Percentiles rank a stretch among this genome's conserved stretches.
phyloP scores from a whole-genome alignment of 495 filamentous ascomycete genomes.

The Jackrogersella multiformis region DNA sequence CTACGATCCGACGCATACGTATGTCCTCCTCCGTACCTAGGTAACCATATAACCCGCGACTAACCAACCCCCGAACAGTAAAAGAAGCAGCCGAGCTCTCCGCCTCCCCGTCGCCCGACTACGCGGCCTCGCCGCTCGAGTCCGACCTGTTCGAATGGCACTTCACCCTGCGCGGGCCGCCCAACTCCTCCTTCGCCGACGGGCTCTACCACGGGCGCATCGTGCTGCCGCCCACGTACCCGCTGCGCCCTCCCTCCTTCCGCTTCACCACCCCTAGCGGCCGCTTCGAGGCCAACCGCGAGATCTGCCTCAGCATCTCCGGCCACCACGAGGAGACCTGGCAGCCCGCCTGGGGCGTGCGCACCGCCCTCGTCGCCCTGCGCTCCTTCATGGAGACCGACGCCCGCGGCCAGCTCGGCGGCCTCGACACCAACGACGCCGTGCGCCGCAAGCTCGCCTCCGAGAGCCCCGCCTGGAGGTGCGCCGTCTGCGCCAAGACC shows the following conservation, averaged over 20 bases:
- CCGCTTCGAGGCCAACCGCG: constrained; percentile 94
- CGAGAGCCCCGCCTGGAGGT: constrained; percentile 69
- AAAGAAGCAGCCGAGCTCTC: constrained; percentile 89
- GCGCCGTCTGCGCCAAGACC: constrained; percentile 68
- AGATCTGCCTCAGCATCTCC: constrained; percentile 92
- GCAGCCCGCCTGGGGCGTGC: constrained; percentile 97
- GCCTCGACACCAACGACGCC: constrained; percentile 74
- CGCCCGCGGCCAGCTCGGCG: constrained; percentile 83
- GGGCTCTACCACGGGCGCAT: constrained; percentile 98
- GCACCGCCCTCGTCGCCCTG: constrained; percentile 77
- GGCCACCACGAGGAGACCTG: constrained; percentile 98
- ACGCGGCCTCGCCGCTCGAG: constrained; percentile 82
- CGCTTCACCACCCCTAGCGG: constrained; percentile 93
- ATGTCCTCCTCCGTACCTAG: constrained; percentile 42
- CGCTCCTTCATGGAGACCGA: constrained; percentile 80
- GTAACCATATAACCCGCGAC: no score
- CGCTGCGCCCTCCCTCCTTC: constrained; percentile 88
- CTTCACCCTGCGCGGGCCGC: constrained; percentile 95
- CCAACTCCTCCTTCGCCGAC: constrained; percentile 74
- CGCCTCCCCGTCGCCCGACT: constrained; percentile 78
- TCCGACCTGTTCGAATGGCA: constrained; percentile 98
- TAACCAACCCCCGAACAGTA: constrained; percentile 57
- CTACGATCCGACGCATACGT: constrained; percentile 83
- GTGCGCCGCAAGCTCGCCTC: constrained; percentile 72
- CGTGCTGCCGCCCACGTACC: constrained; percentile 86